These are phyloP conservation scores for Atkinsonella texensis DNA, from an alignment of 2,329 filamentous ascomycete genomes.

Conservation along the genomic window DNA sequence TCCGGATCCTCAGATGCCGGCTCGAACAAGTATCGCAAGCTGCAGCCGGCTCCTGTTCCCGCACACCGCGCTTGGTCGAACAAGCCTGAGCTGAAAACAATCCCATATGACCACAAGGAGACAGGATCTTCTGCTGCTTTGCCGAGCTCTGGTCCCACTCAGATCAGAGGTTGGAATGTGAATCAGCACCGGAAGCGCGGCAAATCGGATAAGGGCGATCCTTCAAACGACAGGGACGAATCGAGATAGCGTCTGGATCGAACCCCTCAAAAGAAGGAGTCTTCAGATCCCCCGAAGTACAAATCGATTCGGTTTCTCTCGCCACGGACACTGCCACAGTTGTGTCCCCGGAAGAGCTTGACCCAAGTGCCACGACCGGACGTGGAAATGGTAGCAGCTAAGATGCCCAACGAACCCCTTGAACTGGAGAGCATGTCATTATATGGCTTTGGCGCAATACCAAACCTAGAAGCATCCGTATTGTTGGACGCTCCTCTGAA, in stretches of 20 bases:
- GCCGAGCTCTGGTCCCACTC: conserved; percentile 42
- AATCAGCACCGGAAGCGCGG: conserved; percentile 27
- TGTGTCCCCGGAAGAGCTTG: conserved; percentile 2
- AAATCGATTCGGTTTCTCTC: conserved; percentile 1
- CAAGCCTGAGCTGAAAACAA: conserved; percentile 44
- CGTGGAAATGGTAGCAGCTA: conserved; percentile 9
- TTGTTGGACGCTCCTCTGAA: conserved; percentile 5
- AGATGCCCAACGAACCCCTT: conserved; percentile 3
- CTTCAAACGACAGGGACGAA: conserved; percentile 24
- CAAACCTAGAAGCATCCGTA: conserved; percentile 7
- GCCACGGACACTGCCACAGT: conserved; percentile 5
- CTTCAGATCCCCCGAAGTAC: not conserved
- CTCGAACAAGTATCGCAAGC: conserved; percentile 40
- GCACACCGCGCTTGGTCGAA: conserved; percentile 35
- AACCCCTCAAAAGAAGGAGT: conserved; percentile 12
- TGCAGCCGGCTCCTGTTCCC: conserved; percentile 45
- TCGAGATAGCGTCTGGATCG: conserved; percentile 25
- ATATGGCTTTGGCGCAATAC: conserved; percentile 12
- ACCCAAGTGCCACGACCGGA: conserved; percentile 3
- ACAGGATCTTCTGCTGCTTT: conserved; percentile 42
- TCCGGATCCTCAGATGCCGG: conserved; percentile 26
- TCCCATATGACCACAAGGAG: conserved; percentile 49
- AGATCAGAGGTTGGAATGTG: conserved; percentile 45
- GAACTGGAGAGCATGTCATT: conserved; percentile 5
- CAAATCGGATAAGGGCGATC: conserved; percentile 21